phyloP scores from a whole-genome alignment of 768 basidiomycete genomes.

The Russula sp. region DNA sequence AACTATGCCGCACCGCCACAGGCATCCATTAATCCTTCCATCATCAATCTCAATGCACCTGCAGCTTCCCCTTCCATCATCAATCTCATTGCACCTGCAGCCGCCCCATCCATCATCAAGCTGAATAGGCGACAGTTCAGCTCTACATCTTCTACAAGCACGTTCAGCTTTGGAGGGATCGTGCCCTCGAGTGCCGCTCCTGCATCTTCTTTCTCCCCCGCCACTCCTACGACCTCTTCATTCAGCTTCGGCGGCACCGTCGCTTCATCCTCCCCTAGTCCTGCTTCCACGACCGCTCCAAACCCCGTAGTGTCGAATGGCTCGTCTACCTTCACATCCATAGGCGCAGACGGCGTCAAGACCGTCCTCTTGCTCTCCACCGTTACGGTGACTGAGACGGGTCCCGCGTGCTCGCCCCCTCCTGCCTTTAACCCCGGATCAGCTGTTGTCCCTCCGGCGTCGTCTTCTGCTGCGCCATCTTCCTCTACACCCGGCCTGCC shows the following conservation, averaged over 20 bases:
- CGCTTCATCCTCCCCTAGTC: background rate
- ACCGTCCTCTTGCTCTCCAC: conserved; percentile 12
- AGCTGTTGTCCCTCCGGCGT: background rate
- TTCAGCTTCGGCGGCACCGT: background rate
- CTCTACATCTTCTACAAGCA: background rate
- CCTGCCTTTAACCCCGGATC: background rate
- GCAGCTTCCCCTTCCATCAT: conserved; percentile 11
- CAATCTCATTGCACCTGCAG: conserved; percentile 7
- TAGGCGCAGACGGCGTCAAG: conserved; percentile 9
- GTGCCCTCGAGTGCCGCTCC: background rate
- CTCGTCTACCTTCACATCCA: conserved; percentile 5
- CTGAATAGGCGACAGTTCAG: conserved; percentile 18
- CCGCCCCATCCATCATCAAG: conserved; percentile 7
- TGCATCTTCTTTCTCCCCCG: background rate
- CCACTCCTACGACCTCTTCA: background rate
- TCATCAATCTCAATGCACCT: conserved; percentile 18
- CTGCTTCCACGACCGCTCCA: background rate
- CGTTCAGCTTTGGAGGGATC: conserved; percentile 17
- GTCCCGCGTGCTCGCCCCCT: background rate
- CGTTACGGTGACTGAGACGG: background rate
- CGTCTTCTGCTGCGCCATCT: background rate
- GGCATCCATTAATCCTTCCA: background rate
- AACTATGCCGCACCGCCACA: background rate
- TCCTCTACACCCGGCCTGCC: background rate
- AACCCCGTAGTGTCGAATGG: background rate